A percentile compares a stretch with the other conserved stretches of the same genome.
Conservation (phyloP, 768 basidiomycete genomes). For the Hygrocybe coccinea region DNA sequence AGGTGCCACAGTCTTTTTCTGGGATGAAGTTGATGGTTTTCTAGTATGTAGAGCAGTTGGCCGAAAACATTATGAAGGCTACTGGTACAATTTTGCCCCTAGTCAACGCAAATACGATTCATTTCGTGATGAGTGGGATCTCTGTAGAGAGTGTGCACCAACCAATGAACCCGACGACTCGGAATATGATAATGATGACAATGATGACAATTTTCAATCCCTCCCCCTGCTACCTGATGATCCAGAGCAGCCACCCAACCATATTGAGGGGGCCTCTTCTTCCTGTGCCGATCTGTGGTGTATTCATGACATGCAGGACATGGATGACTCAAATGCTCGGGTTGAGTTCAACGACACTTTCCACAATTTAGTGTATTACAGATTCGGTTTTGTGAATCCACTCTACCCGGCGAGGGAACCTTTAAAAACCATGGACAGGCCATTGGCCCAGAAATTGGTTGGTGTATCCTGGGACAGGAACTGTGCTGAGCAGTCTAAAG, state of each 20-base stretch:
- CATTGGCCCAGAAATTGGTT: background rate
- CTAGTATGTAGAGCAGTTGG: constrained; percentile 13
- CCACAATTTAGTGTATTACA: background rate
- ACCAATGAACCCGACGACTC: constrained; percentile 7
- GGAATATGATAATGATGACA: constrained; percentile 4
- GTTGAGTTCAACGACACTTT: background rate
- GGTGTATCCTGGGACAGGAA: background rate
- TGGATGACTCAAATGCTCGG: background rate
- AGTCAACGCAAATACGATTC: constrained; percentile 16
- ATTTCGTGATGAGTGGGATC: constrained; percentile 20
- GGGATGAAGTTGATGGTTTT: constrained; percentile 21
- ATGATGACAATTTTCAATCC: background rate
- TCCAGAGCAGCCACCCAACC: background rate
- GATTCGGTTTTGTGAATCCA: constrained; percentile 1
- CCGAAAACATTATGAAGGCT: background rate
- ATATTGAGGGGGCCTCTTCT: background rate
- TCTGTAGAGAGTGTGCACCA: constrained; percentile 14
- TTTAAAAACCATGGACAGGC: background rate
- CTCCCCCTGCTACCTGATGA: background rate
- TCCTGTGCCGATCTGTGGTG: background rate
- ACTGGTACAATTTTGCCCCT: constrained; percentile 14
- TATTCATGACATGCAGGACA: background rate
- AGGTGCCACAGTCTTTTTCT: constrained; percentile 19
- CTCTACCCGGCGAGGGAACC: background rate
- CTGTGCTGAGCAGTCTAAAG: background rate